Percentiles rank a stretch among this genome's conserved stretches.
Conservation (phyloP, 2,329 filamentous ascomycete genomes). For the Dothideomycetes sp. region DNA sequence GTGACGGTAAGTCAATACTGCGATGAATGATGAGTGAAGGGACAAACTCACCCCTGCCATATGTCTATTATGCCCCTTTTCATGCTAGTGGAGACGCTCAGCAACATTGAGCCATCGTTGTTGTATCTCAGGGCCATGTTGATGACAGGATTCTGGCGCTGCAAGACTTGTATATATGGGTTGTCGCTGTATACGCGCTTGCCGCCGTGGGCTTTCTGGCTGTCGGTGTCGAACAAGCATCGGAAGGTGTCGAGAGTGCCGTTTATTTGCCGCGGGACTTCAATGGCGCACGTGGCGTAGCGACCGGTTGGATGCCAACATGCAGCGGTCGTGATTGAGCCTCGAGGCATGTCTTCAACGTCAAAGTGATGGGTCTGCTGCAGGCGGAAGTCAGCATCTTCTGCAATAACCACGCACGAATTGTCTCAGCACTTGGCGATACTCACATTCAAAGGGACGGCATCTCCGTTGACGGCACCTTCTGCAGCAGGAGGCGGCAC, state of each 20-base stretch:
- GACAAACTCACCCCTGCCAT: conserved; percentile 12
- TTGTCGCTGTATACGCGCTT: not conserved
- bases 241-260: conserved; percentile 13
- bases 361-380: conserved; percentile 13
- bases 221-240: conserved; percentile 14
- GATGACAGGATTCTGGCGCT: conserved; percentile 16
- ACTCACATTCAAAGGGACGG: not conserved
- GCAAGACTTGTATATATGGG: not conserved
- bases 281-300: conserved; percentile 19
- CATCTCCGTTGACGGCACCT: not conserved
- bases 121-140: conserved; percentile 20
- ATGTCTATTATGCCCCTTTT: conserved; percentile 21
- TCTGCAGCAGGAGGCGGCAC: conserved; percentile 12
- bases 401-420: no score
- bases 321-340: conserved; percentile 19
- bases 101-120: conserved; percentile 17
- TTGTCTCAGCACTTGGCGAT: no score
- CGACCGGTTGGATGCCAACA: conserved; percentile 24
- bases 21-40: not conserved
- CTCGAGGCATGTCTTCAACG: conserved; percentile 15
- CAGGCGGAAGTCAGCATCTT: no score
- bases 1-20: conserved; percentile 6
- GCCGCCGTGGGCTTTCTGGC: not conserved
- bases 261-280: conserved; percentile 11
- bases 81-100: conserved; percentile 18